Conservation (phyloP, 495 filamentous ascomycete genomes). For the Poronia punctata region DNA sequence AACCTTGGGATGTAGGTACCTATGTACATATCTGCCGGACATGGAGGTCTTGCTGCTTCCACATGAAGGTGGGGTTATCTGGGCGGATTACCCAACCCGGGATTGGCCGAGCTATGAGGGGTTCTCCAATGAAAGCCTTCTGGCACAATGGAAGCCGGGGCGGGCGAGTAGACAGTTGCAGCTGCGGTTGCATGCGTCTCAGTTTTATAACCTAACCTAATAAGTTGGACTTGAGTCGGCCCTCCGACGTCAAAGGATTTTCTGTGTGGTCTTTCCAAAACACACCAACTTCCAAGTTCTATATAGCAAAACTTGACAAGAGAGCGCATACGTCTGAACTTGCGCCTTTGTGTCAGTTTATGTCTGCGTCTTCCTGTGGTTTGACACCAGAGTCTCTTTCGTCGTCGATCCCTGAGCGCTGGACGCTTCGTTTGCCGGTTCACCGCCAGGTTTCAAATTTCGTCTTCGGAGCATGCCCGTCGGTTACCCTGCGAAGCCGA, state of each 20-base stretch:
- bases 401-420: constrained; percentile 2
- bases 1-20: too few species aligned
- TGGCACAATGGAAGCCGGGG: background rate
- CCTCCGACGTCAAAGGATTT: constrained; percentile 4
- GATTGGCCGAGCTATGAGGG: constrained; percentile 23
- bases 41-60: too few species aligned
- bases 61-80: constrained; percentile 1
- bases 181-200: background rate
- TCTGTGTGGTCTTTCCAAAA: background rate
- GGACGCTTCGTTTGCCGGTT: constrained; percentile 6
- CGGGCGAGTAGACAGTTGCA: too few species aligned
- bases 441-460: background rate
- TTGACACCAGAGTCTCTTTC: too few species aligned
- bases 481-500: background rate
- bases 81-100: constrained; percentile 17
- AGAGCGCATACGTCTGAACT: background rate
- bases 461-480: background rate
- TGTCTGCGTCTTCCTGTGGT: background rate
- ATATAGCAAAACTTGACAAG: background rate
- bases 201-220: too few species aligned
- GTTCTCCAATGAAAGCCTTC: background rate
- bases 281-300: background rate
- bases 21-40: too few species aligned
- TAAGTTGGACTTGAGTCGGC: constrained; percentile 1
- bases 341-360: background rate